Evolutionary conservation across 257 asterid species (phyloP).

Genomic region (Rauvolfia tetraphylla): DNA sequence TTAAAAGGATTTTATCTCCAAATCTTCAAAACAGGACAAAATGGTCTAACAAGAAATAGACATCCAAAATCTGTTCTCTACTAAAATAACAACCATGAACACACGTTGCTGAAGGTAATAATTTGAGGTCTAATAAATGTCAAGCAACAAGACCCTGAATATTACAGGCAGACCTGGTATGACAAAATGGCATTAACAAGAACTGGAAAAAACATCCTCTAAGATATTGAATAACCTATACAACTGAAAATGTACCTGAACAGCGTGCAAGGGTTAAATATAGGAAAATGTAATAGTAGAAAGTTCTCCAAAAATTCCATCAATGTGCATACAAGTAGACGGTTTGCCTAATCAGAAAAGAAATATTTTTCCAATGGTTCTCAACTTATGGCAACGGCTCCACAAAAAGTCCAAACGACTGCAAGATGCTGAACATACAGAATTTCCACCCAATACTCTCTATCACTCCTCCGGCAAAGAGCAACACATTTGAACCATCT

Average conservation of each 20-base stretch:
- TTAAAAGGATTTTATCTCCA: conserved; percentile 4
- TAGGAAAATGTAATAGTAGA: not conserved
- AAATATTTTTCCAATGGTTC: too few relatives aligned
- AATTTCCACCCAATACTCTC: too few relatives aligned
- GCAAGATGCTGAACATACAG: too few relatives aligned
- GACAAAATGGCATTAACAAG: not conserved
- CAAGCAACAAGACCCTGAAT: not conserved
- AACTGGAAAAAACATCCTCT: not conserved
- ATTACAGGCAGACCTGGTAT: not conserved
- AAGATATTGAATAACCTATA: not conserved
- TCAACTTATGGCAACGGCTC: too few relatives aligned
- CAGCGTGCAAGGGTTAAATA: not conserved
- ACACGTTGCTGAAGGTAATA: not conserved
- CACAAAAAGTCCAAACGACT: too few relatives aligned
- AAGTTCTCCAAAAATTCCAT: too few relatives aligned
- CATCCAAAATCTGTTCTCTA: not conserved
- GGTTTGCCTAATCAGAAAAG: too few relatives aligned
- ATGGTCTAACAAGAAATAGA: not conserved
- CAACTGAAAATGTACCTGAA: not conserved
- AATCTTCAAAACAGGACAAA: not conserved
- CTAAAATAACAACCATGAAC: not conserved
- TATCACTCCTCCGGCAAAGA: too few relatives aligned
- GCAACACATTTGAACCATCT: too few relatives aligned
- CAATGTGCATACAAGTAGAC: too few relatives aligned
- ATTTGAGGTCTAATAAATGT: not conserved